These are phyloP conservation scores for Caryopteris hybrid DNA, from an alignment of 305 asterid genomes.

Conservation along the genomic window DNA sequence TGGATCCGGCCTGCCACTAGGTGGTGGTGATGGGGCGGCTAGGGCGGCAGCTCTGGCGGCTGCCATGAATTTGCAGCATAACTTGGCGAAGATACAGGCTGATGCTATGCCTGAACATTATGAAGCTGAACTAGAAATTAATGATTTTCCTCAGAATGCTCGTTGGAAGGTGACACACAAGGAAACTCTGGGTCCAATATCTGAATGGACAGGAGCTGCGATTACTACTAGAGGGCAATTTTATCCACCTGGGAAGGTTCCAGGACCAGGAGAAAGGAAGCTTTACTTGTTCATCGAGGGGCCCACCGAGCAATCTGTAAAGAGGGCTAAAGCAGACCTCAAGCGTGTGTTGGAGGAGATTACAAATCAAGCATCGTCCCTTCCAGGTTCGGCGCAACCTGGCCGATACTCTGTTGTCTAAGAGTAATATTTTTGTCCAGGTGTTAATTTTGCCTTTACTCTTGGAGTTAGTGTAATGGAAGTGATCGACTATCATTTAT, in stretches of 20 bases:
- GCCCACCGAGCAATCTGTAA: conserved; percentile 84
- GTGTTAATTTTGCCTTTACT: not conserved
- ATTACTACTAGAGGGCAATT: conserved; percentile 89
- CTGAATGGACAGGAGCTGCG: conserved; percentile 98
- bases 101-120: conserved; percentile 87
- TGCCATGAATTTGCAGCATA: conserved; percentile 81
- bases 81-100: conserved; percentile 84
- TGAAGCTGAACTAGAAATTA: conserved; percentile 90
- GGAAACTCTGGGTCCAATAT: conserved; percentile 93
- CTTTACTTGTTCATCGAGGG: conserved; percentile 95
- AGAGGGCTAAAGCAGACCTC: conserved; percentile 86
- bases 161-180: conserved; percentile 98
- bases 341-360: conserved; percentile 94
- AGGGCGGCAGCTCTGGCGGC: conserved; percentile 82
- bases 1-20: conserved; percentile 42
- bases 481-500: conserved; percentile 8
- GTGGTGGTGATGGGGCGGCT: conserved; percentile 63
- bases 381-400: conserved; percentile 91
- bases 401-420: conserved; percentile 82
- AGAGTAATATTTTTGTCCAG: conserved; percentile 12
- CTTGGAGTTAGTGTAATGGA: conserved; percentile 7
- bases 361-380: conserved; percentile 73
- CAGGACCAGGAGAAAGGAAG: conserved; percentile 79
- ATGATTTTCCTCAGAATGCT: conserved; percentile 95
- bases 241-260: conserved; percentile 65